Evolutionary conservation across 768 basidiomycete genomes (phyloP), one percentile per base, ranked within the genome.

Genomic region (Lactarius evosmus): DNA sequence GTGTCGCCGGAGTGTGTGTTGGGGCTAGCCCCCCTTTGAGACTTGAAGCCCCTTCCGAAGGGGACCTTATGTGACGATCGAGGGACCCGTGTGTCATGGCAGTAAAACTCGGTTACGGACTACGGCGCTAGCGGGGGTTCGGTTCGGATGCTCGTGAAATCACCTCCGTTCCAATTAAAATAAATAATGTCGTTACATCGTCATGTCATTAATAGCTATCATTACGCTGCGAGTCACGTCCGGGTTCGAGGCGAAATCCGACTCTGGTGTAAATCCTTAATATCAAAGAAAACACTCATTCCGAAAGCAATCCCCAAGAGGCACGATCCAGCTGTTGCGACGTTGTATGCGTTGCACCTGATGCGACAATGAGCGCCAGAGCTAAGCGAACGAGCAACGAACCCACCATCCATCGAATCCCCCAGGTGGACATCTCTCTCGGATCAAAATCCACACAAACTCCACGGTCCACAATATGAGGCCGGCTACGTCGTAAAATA

Each of bases 311-410:
- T 69, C 58, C 77, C 79, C 16, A 88, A 73, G 40, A 90, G 66
- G 70, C 84, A 88, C 5, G 86, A 79, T 30, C 82, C 79, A 16
- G 88, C 86, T 1, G 82, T 79, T 6, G 86, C 86, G 14, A 84
- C 75, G 70, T 88, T 89, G 73, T 87, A 90, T 8, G 84, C 85
- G 67, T 83, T 84, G 72, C 88, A 88, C 87, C 87, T 87, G 63
- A 3, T 40, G n/a, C 19, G 16, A 41, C 58, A 27, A 14, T 36
- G 19, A 66, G 66, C 30, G 4, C n/a, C n/a, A 44, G 30, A 27
- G 4, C n/a, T 33, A 29, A n/a, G 58, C 52, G 29, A 53, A 16
- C 4, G 29, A 40, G 27, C 14, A 29, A 41, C 44, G 33, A 36
- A 78, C 81, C 67, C 66, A 88, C 87, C 87, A 88, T 71, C 87